Base-by-base conservation (phyloP, 768 basidiomycete genomes). In the Dioszegia aurantiaca region DNA sequence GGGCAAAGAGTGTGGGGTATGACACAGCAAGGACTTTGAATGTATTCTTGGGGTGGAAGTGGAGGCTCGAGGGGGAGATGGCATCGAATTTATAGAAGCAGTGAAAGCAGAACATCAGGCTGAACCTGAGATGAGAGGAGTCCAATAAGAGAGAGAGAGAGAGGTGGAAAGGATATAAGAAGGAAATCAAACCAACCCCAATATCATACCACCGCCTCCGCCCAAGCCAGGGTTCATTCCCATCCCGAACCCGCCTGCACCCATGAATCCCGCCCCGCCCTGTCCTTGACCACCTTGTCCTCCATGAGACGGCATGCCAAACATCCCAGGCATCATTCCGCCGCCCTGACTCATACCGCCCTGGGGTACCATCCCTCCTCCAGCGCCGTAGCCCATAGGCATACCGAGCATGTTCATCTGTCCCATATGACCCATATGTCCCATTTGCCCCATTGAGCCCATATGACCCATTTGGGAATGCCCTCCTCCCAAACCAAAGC, bases 401-500 rank as follows among this genome's bases (percentile, higher is more conserved):
- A 55, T 56, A 12, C 57, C 58, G 46, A 59, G 36, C 57, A 54
- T 59, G 27, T 21, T 30, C 57, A 58, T 58, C 45, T 30, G 33
- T 37, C 56, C 43, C 46, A 47, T 47, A 16, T 28, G 24, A 11
- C 17, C 37, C 47, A 19, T 37, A 12, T 19, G 12, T 9, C 19
- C 23, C 43, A 37, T 45, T 21, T 23, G n/a, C 2, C 55, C 55
- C 54, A 60, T 61, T 14, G 24, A 37, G 33, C 55, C 51, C 55
- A 60, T 60, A 3, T 55, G 27, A 39, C 23, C 4, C 49, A 27
- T 45, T 11, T 42, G 39, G 54, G 42, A 19, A 37, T 42, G 44
- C 24, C 26, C 27, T 12, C 55, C 60, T 42, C 60, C 42, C 26
- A 65, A 37, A 16, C 64, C 64, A 39, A 62, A 65, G 27, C 64